Evolutionary conservation across 495 filamentous ascomycete species (phyloP).

Genomic region (Glarea lozoyensis): DNA sequence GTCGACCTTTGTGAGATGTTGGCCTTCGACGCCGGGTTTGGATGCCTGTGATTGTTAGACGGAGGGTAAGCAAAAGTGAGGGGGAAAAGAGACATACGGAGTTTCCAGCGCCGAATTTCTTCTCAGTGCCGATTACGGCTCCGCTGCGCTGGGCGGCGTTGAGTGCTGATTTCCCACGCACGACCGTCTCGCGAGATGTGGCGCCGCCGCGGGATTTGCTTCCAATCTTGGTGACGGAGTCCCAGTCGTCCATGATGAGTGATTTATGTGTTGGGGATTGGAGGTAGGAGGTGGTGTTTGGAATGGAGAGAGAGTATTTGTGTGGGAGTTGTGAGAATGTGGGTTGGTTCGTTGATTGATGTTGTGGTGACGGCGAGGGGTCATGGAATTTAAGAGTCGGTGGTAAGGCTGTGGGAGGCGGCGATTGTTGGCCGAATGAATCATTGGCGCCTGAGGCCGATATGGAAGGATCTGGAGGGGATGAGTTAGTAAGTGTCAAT

Average conservation of each 20-base stretch:
- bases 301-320: neutral
- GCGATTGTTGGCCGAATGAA: too few species aligned
- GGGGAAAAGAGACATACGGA: slow-evolving; percentile 48
- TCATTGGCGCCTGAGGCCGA: too few species aligned
- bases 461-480: too few species aligned
- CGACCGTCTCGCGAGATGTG: slow-evolving; percentile 68
- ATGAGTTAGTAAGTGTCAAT: too few species aligned
- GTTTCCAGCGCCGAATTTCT: slow-evolving; percentile 77
- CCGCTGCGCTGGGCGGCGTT: slow-evolving; percentile 86
- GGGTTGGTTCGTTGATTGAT: neutral
- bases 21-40: slow-evolving; percentile 65
- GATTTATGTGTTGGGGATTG: neutral
- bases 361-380: slow-evolving; percentile 7
- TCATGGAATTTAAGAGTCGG: too few species aligned
- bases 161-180: slow-evolving; percentile 75
- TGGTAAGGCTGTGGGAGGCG: too few species aligned
- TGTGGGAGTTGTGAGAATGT: neutral
- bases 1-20: slow-evolving; percentile 96
- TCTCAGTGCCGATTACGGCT: slow-evolving; percentile 73
- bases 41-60: slow-evolving; percentile 33
- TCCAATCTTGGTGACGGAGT: slow-evolving; percentile 87
- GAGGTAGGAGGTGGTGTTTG: slow-evolving; percentile 1
- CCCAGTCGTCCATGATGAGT: slow-evolving; percentile 58
- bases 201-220: slow-evolving; percentile 61
- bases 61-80: neutral